phyloP scores from a whole-genome alignment of 441 rosid species.

The Theobroma grandiflorum region DNA sequence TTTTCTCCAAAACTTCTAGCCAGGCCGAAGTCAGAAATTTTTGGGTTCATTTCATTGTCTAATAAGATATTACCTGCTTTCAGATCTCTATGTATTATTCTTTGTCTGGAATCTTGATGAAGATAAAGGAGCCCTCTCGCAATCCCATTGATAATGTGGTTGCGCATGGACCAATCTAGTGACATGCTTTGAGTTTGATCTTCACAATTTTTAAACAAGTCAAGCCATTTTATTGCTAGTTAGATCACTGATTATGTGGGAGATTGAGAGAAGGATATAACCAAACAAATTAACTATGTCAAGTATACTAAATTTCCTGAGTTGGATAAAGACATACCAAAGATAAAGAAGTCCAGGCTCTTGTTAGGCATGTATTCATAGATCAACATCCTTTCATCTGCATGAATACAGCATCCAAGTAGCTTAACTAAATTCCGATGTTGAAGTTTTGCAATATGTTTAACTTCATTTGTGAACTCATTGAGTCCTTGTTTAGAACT shows the following conservation, averaged over 20 bases:
- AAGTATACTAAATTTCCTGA: not conserved
- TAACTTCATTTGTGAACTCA: constrained; percentile 43
- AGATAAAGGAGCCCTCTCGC: constrained; percentile 49
- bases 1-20: constrained; percentile 44
- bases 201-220: not conserved
- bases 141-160: constrained; percentile 43
- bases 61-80: constrained; percentile 43
- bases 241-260: not conserved
- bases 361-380: constrained; percentile 52
- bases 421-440: constrained; percentile 53
- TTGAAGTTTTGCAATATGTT: constrained; percentile 36
- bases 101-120: constrained; percentile 47
- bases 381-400: constrained; percentile 43
- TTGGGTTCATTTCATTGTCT: constrained; percentile 40
- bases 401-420: constrained; percentile 45
- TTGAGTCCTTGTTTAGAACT: constrained; percentile 37
- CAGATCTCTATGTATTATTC: constrained; percentile 50
- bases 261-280: not conserved
- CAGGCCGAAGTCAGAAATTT: constrained; percentile 47
- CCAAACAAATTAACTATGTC: not conserved
- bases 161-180: constrained; percentile 34
- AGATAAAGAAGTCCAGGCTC: constrained; percentile 33
- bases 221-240: not conserved
- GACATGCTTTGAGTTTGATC: not conserved
- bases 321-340: not conserved